phyloP scores from a whole-genome alignment of 2,329 filamentous ascomycete species.

The Trichoderma aggressivum region DNA sequence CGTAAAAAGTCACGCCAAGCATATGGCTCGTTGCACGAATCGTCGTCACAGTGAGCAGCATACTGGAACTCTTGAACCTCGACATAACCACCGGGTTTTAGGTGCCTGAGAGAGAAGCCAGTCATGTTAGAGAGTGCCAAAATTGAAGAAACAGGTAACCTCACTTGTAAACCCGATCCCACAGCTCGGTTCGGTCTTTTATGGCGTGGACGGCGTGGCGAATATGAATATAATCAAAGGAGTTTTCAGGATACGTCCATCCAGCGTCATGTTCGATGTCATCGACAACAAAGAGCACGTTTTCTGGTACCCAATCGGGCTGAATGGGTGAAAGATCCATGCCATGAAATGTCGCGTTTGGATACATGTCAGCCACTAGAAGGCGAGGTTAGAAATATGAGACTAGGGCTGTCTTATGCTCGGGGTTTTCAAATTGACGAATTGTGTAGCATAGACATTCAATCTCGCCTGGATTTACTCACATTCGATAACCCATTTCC shows the following conservation, averaged over 20 bases:
- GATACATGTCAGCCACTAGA: conserved; percentile 48
- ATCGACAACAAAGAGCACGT: conserved; percentile 50
- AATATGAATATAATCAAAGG: conserved; percentile 49
- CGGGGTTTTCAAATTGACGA: neutral
- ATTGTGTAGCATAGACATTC: neutral
- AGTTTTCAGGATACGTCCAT: conserved; percentile 45
- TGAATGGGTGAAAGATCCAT: conserved; percentile 53
- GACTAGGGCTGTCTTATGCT: neutral
- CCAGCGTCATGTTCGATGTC: conserved; percentile 50
- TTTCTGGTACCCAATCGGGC: conserved; percentile 48
- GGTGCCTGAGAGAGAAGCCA: conserved; percentile 36
- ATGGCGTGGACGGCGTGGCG: conserved; percentile 47
- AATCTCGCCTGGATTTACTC: conserved; percentile 27
- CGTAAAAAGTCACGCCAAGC: conserved; percentile 46
- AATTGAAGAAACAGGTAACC: conserved; percentile 15
- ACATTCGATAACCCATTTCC: conserved; percentile 51
- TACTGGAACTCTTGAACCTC: conserved; percentile 49
- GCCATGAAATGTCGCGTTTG: conserved; percentile 43
- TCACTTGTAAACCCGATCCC: conserved; percentile 43
- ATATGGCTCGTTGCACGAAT: conserved; percentile 41
- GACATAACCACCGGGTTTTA: conserved; percentile 51
- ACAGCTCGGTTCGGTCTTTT: conserved; percentile 38
- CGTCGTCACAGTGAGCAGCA: conserved; percentile 43
- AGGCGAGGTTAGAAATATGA: neutral
- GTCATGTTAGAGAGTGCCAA: neutral